Evolutionary conservation across 495 filamentous ascomycete genomes (phyloP), one percentile per base, ranked within the genome.

Genomic region (Daldinia childiae): DNA sequence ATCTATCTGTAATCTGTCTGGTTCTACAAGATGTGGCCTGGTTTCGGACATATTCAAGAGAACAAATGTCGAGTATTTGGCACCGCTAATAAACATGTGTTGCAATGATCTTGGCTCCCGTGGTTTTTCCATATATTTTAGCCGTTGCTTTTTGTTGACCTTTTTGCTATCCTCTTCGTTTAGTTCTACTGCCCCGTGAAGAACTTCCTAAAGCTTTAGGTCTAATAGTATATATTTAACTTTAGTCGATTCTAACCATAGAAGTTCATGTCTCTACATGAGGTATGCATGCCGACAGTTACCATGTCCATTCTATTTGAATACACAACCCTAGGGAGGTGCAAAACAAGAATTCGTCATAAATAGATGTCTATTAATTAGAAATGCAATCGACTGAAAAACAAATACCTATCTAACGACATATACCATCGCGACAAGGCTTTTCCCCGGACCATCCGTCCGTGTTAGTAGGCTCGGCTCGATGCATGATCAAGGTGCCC

Each of bases 401-500:
- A 4, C 4, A 48, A 24, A 4, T 19, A 48, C 11, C 19, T 24
- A 24, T 48, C 43, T 48, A 4, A 12, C 19, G 17, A 11, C 43
- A 24, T 21, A 21, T 48, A 19, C 21, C 19, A 24, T 21, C 43
- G 17, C 19, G 19, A 21, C 43, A 24, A 6, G 19, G 17, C 9
- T 48, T 19, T 48, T 48, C 50, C 50, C 50, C 27, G 8, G 26
- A 30, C 7, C 1, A 6, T 26, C 50, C 26, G 7, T 12, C 26
- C 50, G 7, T 48, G 17, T 12, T 19, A 24, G 8, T 3, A 3
- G 26, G 50, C 24, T 54, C 15, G 24, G 50, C 24, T 8, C n/a
- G 14, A 29, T 30, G 50, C 26, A 54, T 21, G 7, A 11, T 58
- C 15, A 64, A 55, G 43, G 17, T 38, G 60, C 45, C 15, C 57